These are phyloP conservation scores for Flueggea neowawraea DNA, from an alignment of 441 rosid genomes.

Conservation along the genomic window DNA sequence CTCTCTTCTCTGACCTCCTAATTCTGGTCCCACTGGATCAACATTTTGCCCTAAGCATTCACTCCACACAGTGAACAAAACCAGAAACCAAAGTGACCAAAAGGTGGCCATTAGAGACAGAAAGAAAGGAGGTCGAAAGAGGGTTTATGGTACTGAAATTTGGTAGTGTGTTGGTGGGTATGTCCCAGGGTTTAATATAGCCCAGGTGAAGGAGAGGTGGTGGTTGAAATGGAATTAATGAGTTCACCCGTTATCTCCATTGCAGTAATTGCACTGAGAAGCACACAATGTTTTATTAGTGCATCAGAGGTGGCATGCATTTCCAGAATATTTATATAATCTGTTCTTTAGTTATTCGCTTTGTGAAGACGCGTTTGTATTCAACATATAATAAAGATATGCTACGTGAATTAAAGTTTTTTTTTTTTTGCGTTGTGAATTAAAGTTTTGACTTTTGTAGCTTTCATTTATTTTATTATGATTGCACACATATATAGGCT, in stretches of 20 bases:
- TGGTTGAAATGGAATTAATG: slow-evolving; percentile 13
- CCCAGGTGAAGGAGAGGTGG: background rate
- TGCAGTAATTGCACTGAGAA: slow-evolving; percentile 9
- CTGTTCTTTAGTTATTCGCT: too few species aligned
- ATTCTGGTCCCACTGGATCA: slow-evolving; percentile 24
- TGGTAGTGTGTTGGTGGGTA: background rate
- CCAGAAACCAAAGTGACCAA: background rate
- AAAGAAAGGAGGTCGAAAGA: background rate
- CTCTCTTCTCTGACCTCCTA: slow-evolving; percentile 22
- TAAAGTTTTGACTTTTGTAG: too few species aligned
- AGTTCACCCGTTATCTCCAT: slow-evolving; percentile 10
- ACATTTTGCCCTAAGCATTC: slow-evolving; percentile 26
- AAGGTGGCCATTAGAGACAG: background rate
- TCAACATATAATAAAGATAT: too few species aligned
- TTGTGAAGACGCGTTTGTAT: too few species aligned
- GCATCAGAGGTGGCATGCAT: background rate
- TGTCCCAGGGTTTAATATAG: slow-evolving; percentile 4
- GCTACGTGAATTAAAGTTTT: too few species aligned
- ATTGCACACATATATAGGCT: too few species aligned
- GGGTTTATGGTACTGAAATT: background rate
- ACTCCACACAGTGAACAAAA: slow-evolving; percentile 1
- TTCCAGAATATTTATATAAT: background rate
- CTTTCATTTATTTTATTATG: too few species aligned
- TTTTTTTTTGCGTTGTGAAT: too few species aligned
- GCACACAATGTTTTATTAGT: background rate